Evolutionary conservation across 257 asterid species (phyloP), one percentile per base, ranked within the genome.

Genomic region (Plantago ovata): DNA sequence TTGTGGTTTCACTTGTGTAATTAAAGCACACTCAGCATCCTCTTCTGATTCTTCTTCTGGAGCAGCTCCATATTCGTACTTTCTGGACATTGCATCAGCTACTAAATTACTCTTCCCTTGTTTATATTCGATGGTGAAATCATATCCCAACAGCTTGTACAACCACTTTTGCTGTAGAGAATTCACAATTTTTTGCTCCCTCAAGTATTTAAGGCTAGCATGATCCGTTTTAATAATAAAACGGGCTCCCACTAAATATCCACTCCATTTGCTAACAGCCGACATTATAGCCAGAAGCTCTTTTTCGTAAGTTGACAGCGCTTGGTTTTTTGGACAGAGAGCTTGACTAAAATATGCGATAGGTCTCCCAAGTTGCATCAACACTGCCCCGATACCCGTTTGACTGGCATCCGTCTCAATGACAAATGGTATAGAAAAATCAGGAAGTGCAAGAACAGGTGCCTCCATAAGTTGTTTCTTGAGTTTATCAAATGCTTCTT

Each of bases 1-100:
- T 1, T 43, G 18, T 13, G 49, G 49, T 4, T 8, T 43, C 6
- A 43, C 8, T 3, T 3, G 49, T 43, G 8, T 9, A 3, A 10
- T 13, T 43, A 8, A 9, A 6, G 7, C 15, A 13, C 0, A 43
- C 1, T 6, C 8, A 4, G 0, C 6, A 7, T 43, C 19, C 11
- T 1, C 19, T 1, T 10, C 9, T 1, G 1, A 0, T 0, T 4
- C 49, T n/a, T n/a, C n/a, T n/a, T n/a, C n/a, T n/a, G n/a, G n/a
- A n/a, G n/a, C n/a, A n/a, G n/a, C n/a, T n/a, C n/a, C n/a, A n/a
- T n/a, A n/a, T 43, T 43, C 49, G 15, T 7, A 43, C 7, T 43
- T 43, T 8, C 49, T 43, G 6, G 49, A 38, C 41, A 38, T 4
- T 6, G 41, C 41, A 8, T 38, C 41, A 6, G 41, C 41, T 38